These are phyloP conservation scores for Sphagnum contortum DNA, from an alignment of 225 moss, liverwort and hornwort genomes.

Conservation along the genomic window DNA sequence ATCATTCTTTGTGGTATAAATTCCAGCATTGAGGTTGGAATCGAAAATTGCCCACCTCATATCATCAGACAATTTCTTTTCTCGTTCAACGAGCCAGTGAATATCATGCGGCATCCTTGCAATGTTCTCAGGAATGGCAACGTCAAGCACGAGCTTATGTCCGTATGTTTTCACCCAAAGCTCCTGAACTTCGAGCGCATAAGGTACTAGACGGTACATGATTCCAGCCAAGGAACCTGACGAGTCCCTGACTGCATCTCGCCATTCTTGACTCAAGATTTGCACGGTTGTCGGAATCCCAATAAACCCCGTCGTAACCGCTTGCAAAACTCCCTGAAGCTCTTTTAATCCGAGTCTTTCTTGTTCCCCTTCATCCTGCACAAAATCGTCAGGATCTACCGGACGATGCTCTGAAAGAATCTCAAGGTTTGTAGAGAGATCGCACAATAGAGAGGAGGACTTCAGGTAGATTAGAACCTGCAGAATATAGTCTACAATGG, in stretches of 20 bases:
- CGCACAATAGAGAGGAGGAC: too few relatives aligned
- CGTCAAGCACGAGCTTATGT: conserved; percentile 36
- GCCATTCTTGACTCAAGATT: conserved; percentile 62
- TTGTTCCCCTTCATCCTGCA: conserved; percentile 62
- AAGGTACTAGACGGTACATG: conserved; percentile 52
- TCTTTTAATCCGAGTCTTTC: conserved; percentile 37
- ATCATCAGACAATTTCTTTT: conserved; percentile 46
- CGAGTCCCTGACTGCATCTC: conserved; percentile 44
- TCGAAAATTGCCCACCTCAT: conserved; percentile 23
- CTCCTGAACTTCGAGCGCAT: conserved; percentile 54
- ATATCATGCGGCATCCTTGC: conserved; percentile 40
- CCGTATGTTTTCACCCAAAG: conserved; percentile 50
- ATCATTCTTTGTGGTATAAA: too few relatives aligned
- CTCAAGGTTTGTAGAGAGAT: not conserved
- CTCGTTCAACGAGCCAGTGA: conserved; percentile 27
- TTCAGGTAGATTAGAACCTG: conserved; percentile 18
- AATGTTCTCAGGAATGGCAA: conserved; percentile 30
- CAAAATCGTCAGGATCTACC: not conserved
- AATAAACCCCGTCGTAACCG: conserved; percentile 58
- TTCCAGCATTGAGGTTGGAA: too few relatives aligned
- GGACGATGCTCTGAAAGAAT: not conserved
- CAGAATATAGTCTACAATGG: conserved; percentile 64
- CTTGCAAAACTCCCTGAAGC: conserved; percentile 45
- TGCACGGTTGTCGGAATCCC: conserved; percentile 26
- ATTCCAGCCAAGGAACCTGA: conserved; percentile 18